phyloP scores from a whole-genome alignment of 2,329 filamentous ascomycete genomes.

The Parastagonospora avenae region DNA sequence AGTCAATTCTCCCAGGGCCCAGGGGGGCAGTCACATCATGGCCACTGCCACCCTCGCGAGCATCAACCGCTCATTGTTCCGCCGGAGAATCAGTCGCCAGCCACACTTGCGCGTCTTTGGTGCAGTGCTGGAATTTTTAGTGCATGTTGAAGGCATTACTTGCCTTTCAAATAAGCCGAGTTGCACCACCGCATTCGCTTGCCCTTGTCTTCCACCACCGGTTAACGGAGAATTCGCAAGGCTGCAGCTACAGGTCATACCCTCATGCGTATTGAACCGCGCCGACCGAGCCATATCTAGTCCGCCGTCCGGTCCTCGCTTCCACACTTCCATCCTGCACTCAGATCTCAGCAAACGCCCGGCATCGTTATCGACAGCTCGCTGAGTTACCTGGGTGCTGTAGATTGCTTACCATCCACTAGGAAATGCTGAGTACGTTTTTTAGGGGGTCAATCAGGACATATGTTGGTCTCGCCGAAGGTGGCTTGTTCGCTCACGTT shows the following conservation, averaged over 20 bases:
- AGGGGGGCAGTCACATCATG: too few species aligned
- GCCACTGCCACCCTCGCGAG: too few species aligned
- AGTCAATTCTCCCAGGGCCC: too few species aligned
- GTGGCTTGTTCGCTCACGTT: not conserved
- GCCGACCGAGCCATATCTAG: not conserved
- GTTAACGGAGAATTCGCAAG: slow-evolving; percentile 7
- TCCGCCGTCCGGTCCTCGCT: slow-evolving; percentile 1
- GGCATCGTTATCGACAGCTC: not conserved
- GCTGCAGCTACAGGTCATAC: not conserved
- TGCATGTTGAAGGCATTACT: too few species aligned
- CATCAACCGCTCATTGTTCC: too few species aligned
- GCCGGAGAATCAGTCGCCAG: too few species aligned
- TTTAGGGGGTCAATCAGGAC: not conserved
- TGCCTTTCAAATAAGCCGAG: too few species aligned
- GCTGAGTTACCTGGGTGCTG: not conserved
- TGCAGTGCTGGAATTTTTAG: too few species aligned
- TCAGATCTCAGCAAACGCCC: not conserved
- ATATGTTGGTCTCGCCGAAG: not conserved
- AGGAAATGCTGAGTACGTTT: not conserved
- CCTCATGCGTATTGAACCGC: not conserved
- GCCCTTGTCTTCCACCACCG: not conserved
- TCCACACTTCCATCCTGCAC: not conserved
- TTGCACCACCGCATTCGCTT: not conserved
- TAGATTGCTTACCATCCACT: slow-evolving; percentile 1
- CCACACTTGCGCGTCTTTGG: too few species aligned